Evolutionary conservation across 2,329 filamentous ascomycete species (phyloP).

Genomic region (Colletotrichum endophyticum): DNA sequence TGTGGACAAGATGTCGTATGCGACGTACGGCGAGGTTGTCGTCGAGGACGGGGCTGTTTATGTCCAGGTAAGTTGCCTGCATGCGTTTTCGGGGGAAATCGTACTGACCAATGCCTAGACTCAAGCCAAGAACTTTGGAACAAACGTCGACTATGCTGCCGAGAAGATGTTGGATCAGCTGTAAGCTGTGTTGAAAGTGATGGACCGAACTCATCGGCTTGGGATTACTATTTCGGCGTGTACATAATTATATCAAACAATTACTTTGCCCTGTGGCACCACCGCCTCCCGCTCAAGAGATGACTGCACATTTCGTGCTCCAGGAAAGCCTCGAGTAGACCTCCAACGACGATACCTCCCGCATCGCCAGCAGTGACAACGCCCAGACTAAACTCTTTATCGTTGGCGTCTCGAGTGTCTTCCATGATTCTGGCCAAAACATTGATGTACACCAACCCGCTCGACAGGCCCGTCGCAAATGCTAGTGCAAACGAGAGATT

Average conservation of each 20-base stretch:
- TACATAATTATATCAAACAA: not conserved
- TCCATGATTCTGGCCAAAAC: constrained; percentile 24
- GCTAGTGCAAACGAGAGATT: constrained; percentile 27
- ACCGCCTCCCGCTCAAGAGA: not conserved
- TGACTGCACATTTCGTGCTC: constrained; percentile 21
- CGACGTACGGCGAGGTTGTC: constrained; percentile 48
- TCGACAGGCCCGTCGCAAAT: constrained; percentile 29
- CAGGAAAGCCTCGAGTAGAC: constrained; percentile 27
- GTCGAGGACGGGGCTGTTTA: constrained; percentile 55
- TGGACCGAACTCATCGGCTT: not conserved
- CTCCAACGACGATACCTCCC: constrained; percentile 29
- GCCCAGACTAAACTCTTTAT: constrained; percentile 33
- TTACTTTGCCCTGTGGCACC: not conserved
- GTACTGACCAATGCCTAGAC: constrained; percentile 29
- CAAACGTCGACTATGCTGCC: constrained; percentile 38
- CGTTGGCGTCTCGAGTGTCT: constrained; percentile 21
- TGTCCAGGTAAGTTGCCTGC: constrained; percentile 46
- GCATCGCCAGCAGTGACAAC: constrained; percentile 32
- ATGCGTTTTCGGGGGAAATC: no score
- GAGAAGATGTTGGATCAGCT: constrained; percentile 40
- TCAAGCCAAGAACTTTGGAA: constrained; percentile 36
- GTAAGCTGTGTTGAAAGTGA: constrained; percentile 22
- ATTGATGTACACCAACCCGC: constrained; percentile 33
- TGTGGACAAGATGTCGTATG: constrained; percentile 47
- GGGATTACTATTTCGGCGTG: not conserved